phyloP scores from a whole-genome alignment of 441 rosid genomes.

The Eruca vesicaria region DNA sequence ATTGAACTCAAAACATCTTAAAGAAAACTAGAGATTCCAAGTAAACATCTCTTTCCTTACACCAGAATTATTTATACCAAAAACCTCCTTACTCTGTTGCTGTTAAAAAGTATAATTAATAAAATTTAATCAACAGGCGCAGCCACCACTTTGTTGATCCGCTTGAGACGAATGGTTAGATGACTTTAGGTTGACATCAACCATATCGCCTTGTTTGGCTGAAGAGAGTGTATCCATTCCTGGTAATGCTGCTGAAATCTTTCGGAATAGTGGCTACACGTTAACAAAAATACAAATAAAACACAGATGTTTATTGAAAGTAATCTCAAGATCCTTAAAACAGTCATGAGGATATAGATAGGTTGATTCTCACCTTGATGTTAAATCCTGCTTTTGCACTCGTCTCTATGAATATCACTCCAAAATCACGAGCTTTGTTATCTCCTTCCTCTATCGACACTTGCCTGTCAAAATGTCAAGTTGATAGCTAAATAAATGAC shows the following conservation, averaged over 20 bases:
- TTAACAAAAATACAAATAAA: not conserved
- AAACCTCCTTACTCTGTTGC: constrained; percentile 15
- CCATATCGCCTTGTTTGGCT: constrained; percentile 54
- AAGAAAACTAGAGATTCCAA: constrained; percentile 16
- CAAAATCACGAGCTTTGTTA: constrained; percentile 65
- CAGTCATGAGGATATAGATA: not conserved
- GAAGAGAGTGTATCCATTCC: constrained; percentile 61
- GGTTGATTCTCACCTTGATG: constrained; percentile 49
- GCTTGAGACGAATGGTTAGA: constrained; percentile 28
- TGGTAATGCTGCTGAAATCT: constrained; percentile 66
- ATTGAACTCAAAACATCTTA: constrained; percentile 2
- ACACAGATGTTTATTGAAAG: not conserved
- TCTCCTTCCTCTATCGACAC: constrained; percentile 77
- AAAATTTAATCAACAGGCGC: constrained; percentile 19
- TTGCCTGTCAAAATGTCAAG: constrained; percentile 48
- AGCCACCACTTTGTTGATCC: constrained; percentile 36
- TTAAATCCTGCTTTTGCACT: constrained; percentile 86
- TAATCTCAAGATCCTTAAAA: not conserved
- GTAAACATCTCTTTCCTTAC: not conserved
- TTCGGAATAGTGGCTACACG: constrained; percentile 59
- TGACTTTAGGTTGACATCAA: constrained; percentile 51
- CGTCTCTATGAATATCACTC: constrained; percentile 74
- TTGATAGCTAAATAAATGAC: not conserved
- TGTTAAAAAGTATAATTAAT: not conserved
- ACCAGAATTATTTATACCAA: constrained; percentile 15